Conservation (phyloP, 805 yeast species). For the Isabelozyma gotoi region DNA sequence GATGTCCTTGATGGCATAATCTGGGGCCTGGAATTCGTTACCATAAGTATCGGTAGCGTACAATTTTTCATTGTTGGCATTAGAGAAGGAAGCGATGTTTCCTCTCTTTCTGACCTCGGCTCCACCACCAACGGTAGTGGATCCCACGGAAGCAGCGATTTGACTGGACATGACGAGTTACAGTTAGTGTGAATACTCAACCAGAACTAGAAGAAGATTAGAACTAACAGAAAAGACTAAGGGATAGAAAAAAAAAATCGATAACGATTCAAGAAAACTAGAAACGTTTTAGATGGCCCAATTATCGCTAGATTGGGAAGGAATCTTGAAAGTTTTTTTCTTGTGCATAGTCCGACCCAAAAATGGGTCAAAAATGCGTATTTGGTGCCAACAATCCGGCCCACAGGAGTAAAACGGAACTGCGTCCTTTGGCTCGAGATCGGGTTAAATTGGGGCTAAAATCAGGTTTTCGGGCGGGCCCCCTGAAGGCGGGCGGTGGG, state of each 20-base stretch:
- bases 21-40: constrained; percentile 69
- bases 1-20: constrained; percentile 72
- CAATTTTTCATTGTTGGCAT: constrained; percentile 24
- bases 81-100: constrained; percentile 39
- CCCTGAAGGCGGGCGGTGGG: no score
- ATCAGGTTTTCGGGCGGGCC: not conserved
- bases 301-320: not conserved
- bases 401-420: no score
- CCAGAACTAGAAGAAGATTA: not conserved
- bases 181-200: not conserved
- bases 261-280: not conserved
- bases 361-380: not conserved
- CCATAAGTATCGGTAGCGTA: constrained; percentile 62
- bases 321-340: not conserved
- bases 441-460: no score
- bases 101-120: constrained; percentile 24
- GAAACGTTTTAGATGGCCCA: not conserved
- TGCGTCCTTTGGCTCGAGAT: no score
- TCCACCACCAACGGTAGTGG: not conserved
- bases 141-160: constrained; percentile 2
- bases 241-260: not conserved
- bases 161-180: constrained; percentile 5
- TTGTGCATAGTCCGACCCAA: not conserved
- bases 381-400: no score
- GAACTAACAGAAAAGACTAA: not conserved